Conservation (phyloP, 2,329 filamentous ascomycete genomes). For the Fusarium sp. region DNA sequence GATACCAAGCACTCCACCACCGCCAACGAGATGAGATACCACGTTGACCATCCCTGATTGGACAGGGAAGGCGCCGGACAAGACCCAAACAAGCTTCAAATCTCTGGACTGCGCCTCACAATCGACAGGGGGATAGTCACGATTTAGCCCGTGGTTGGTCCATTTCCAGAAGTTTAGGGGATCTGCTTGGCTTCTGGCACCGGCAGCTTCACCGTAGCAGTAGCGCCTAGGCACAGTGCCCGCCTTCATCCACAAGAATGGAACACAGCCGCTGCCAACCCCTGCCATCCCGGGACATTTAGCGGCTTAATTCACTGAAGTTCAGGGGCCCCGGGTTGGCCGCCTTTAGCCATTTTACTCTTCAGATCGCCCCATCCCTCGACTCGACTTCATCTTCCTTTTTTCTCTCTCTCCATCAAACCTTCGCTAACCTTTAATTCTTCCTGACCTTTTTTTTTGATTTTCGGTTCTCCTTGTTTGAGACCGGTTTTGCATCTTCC, state of each 20-base stretch:
- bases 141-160: constrained; percentile 13
- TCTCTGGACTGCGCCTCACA: constrained; percentile 42
- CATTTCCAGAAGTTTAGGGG: constrained; percentile 12
- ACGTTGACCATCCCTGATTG: constrained; percentile 34
- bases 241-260: constrained; percentile 20
- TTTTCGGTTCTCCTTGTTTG: constrained; percentile 40
- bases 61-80: constrained; percentile 21
- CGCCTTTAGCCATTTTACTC: constrained; percentile 24
- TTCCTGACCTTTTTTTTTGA: constrained; percentile 36
- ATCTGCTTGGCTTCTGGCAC: constrained; percentile 20
- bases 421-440: constrained; percentile 45
- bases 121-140: constrained; percentile 20
- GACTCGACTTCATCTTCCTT: constrained; percentile 16
- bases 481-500: constrained; percentile 45
- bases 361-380: constrained; percentile 39
- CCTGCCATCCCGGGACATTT: constrained; percentile 31
- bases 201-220: constrained; percentile 17
- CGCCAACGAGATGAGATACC: constrained; percentile 45
- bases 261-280: constrained; percentile 24
- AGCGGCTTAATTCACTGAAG: constrained; percentile 27
- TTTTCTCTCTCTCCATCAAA: constrained; percentile 34
- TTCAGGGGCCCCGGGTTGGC: constrained; percentile 18
- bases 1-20: constrained; percentile 40
- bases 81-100: constrained; percentile 44
- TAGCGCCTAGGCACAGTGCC: constrained; percentile 18